Evolutionary conservation across 2,329 filamentous ascomycete genomes (phyloP).

Genomic region (Ceratocystis papillata): DNA sequence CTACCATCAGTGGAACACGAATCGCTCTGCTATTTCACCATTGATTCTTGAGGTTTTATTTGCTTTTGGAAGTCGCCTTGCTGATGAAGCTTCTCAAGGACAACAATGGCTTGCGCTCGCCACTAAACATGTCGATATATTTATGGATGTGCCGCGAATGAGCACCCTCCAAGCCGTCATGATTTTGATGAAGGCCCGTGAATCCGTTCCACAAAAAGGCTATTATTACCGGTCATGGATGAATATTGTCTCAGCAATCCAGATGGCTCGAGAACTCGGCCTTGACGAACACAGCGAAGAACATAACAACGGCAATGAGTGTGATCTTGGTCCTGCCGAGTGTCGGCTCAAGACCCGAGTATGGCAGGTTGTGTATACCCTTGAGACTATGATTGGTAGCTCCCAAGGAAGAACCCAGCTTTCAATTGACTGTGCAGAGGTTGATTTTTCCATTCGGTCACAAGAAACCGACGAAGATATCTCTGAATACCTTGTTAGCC

Average conservation of each 20-base stretch:
- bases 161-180: conserved; percentile 87
- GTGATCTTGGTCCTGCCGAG: conserved; percentile 58
- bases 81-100: conserved; percentile 72
- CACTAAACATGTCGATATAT: conserved; percentile 85
- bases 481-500: conserved; percentile 63
- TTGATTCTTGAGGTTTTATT: conserved; percentile 84
- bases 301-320: conserved; percentile 61
- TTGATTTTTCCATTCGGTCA: conserved; percentile 60
- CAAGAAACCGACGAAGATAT: conserved; percentile 58
- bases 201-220: conserved; percentile 82
- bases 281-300: conserved; percentile 75
- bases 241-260: conserved; percentile 79
- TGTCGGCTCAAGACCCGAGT: conserved; percentile 76
- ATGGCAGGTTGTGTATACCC: conserved; percentile 78
- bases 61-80: conserved; percentile 72
- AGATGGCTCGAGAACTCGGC: conserved; percentile 86
- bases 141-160: conserved; percentile 80
- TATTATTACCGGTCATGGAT: conserved; percentile 99
- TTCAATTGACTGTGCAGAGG: conserved; percentile 59
- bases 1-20: conserved; percentile 80
- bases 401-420: conserved; percentile 80
- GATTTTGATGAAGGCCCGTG: conserved; percentile 78
- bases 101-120: conserved; percentile 89
- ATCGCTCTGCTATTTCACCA: conserved; percentile 75
- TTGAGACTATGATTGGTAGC: conserved; percentile 86